Evolutionary conservation across 2,329 filamentous ascomycete species (phyloP).

Genomic region (Talaromyces sp.): DNA sequence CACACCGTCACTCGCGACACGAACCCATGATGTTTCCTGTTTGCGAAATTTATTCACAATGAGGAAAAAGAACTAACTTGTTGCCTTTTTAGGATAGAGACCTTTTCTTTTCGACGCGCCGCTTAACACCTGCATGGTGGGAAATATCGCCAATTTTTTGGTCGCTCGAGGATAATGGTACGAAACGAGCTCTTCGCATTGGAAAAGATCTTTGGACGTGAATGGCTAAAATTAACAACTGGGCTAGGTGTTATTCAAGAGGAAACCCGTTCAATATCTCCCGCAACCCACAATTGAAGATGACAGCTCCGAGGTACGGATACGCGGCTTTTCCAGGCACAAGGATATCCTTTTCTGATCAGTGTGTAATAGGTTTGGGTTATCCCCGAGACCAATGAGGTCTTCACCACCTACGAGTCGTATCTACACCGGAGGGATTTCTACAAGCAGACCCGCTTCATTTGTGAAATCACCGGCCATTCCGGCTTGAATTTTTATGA

Average conservation of each 20-base stretch:
- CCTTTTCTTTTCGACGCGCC: not conserved
- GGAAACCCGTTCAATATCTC: slow-evolving; percentile 85
- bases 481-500: slow-evolving; percentile 89
- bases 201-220: not conserved
- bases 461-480: slow-evolving; percentile 92
- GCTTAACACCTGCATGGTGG: not conserved
- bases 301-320: slow-evolving; percentile 73
- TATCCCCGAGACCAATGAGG: slow-evolving; percentile 81
- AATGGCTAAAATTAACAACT: slow-evolving; percentile 14
- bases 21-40: not conserved
- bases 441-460: slow-evolving; percentile 88
- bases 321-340: not conserved
- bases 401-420: slow-evolving; percentile 82
- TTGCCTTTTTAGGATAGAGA: not conserved
- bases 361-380: slow-evolving; percentile 67
- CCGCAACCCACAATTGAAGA: slow-evolving; percentile 66
- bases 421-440: slow-evolving; percentile 86
- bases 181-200: not conserved
- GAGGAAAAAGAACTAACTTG: not conserved
- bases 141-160: not conserved
- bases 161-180: slow-evolving; percentile 9
- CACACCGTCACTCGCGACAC: not conserved
- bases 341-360: not conserved
- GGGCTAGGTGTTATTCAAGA: slow-evolving; percentile 82
- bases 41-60: not conserved